phyloP scores from a whole-genome alignment of 352 stramenopile genomes.

The Globisporangium polare region DNA sequence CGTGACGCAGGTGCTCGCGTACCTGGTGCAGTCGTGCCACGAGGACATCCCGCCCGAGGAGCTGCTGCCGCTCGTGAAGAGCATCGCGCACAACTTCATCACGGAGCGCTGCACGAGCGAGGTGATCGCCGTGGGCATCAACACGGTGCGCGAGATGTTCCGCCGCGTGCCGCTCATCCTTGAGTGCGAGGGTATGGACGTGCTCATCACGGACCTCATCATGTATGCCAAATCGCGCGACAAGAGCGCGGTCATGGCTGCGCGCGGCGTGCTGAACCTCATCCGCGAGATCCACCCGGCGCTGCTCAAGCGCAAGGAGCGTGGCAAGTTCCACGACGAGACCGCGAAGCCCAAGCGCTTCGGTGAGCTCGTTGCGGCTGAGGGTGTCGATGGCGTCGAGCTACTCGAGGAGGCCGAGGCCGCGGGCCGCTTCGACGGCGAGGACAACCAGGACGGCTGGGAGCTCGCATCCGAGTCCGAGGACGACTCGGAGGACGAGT shows the following conservation, averaged over 20 bases:
- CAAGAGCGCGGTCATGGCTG: slow-evolving; percentile 96
- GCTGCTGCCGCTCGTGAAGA: slow-evolving; percentile 94
- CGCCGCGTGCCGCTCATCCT: slow-evolving; percentile 92
- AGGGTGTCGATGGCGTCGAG: slow-evolving; percentile 95
- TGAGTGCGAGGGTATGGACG: slow-evolving; percentile 90
- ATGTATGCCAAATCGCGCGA: slow-evolving; percentile 96
- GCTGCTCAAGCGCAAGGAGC: slow-evolving; percentile 96
- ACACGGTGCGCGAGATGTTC: slow-evolving; percentile 95
- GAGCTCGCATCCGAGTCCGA: slow-evolving; percentile 70
- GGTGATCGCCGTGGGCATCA: slow-evolving; percentile 98
- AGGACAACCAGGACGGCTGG: slow-evolving; percentile 83
- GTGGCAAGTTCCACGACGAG: slow-evolving; percentile 90
- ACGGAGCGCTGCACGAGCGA: slow-evolving; percentile 94
- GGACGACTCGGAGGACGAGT: slow-evolving; percentile 64
- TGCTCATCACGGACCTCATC: slow-evolving; percentile 90
- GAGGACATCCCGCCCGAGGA: slow-evolving; percentile 97
- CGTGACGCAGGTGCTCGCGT: slow-evolving; percentile 95
- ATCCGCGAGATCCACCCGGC: slow-evolving; percentile 94
- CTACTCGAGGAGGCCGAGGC: slow-evolving; percentile 87
- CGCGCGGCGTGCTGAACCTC: slow-evolving; percentile 95
- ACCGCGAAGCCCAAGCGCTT: slow-evolving; percentile 86
- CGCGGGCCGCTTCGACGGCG: slow-evolving; percentile 65
- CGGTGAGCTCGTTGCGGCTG: slow-evolving; percentile 87
- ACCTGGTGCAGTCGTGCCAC: slow-evolving; percentile 97
- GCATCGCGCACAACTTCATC: slow-evolving; percentile 98